Conservation (phyloP, 1,284 basidiomycete genomes). For the Ganoderma lucidum region DNA sequence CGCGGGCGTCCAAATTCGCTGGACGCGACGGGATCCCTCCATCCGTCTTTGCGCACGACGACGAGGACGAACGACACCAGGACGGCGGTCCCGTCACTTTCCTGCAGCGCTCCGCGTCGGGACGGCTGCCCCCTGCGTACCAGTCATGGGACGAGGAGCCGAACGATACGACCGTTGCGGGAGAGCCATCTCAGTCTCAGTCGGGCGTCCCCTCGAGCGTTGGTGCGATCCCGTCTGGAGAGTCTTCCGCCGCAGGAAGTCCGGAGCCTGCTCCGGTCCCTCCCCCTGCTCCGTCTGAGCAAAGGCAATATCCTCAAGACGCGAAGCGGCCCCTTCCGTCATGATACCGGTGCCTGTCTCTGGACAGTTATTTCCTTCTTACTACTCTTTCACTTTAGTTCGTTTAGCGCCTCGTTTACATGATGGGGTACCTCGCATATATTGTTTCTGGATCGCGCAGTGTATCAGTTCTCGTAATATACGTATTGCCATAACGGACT, state of each 20-base stretch:
- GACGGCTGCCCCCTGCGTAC: constrained; percentile 31
- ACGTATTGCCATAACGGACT: background rate
- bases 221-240: background rate
- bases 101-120: constrained; percentile 28
- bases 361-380: background rate
- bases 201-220: background rate
- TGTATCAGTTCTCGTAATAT: background rate
- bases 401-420: background rate
- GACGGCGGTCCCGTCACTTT: constrained; percentile 27
- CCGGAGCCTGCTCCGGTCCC: background rate
- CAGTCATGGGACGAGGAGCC: constrained; percentile 28
- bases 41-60: background rate
- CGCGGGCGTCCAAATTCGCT: constrained; percentile 10
- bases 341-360: background rate
- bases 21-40: background rate
- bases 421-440: background rate
- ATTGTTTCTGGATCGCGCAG: background rate
- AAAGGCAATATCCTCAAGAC: constrained; percentile 8
- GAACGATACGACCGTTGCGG: background rate
- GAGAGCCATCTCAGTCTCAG: background rate
- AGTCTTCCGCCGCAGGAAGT: no score
- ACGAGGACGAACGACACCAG: constrained; percentile 22
- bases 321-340: constrained; percentile 12
- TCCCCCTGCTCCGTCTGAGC: background rate
- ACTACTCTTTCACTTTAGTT: background rate